Percentiles rank a stretch among this genome's conserved stretches.
Conservation (phyloP, 345 rosid genomes). For the Ceriops decandra region DNA sequence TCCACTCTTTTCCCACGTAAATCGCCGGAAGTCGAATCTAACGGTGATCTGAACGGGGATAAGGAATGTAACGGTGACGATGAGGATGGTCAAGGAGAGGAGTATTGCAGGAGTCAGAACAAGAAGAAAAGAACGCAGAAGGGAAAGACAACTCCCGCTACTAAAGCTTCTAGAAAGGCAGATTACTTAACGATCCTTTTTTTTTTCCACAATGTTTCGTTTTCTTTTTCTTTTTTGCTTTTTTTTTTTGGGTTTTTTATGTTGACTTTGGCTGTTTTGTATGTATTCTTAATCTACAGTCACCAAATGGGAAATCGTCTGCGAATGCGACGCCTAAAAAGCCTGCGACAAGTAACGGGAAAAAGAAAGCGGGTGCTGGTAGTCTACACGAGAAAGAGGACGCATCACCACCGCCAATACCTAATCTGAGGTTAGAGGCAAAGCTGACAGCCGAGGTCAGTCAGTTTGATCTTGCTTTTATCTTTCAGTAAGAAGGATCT, state of each 20-base stretch:
- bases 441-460: slow-evolving; percentile 79
- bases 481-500: neutral
- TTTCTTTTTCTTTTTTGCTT: neutral
- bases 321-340: slow-evolving; percentile 51
- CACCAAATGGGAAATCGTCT: slow-evolving; percentile 40
- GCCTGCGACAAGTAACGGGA: slow-evolving; percentile 30
- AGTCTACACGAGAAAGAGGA: slow-evolving; percentile 21
- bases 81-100: slow-evolving; percentile 41
- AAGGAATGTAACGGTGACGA: slow-evolving; percentile 18
- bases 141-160: slow-evolving; percentile 43
- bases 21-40: slow-evolving; percentile 33
- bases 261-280: neutral
- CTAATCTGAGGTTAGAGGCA: slow-evolving; percentile 73
- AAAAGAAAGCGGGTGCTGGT: slow-evolving; percentile 36
- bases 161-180: slow-evolving; percentile 52
- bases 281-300: slow-evolving; percentile 13
- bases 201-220: neutral
- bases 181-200: neutral
- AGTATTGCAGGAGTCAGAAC: slow-evolving; percentile 50
- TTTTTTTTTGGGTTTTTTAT: neutral
- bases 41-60: slow-evolving; percentile 27
- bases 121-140: slow-evolving; percentile 48
- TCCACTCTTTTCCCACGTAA: slow-evolving; percentile 60
- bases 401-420: slow-evolving; percentile 34
- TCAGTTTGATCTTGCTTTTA: slow-evolving; percentile 7